Conservation (phyloP, 106 monocot genomes). For the Phalaenopsis equestris region DNA sequence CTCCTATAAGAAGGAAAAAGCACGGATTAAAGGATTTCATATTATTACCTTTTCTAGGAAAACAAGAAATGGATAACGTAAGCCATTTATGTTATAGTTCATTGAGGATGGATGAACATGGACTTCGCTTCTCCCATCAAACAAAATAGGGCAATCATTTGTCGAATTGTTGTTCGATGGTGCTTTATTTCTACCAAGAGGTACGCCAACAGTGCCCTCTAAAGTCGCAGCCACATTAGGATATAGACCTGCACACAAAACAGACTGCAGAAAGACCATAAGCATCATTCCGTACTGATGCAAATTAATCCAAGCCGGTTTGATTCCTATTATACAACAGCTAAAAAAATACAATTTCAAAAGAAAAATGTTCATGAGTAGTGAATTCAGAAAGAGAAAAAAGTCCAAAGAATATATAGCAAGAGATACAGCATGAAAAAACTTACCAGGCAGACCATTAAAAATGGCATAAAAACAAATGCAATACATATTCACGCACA, state of each 20-base stretch:
- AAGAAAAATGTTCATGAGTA: no score
- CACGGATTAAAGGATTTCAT: not conserved
- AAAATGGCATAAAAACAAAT: not conserved
- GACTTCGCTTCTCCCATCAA: constrained; percentile 86
- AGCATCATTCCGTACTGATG: constrained; percentile 1
- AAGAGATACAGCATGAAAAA: not conserved
- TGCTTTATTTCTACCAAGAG: constrained; percentile 30
- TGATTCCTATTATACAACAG: not conserved
- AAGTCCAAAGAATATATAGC: not conserved
- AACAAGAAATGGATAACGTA: constrained; percentile 81
- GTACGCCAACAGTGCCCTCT: constrained; percentile 47
- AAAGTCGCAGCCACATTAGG: constrained; percentile 85
- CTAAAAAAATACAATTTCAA: constrained; percentile 1
- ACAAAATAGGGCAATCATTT: constrained; percentile 44
- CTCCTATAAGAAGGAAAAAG: not conserved
- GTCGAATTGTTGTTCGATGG: constrained; percentile 13
- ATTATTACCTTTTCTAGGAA: constrained; percentile 87
- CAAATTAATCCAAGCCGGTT: no score
- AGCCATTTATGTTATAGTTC: constrained; percentile 44
- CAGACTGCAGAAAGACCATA: constrained; percentile 49
- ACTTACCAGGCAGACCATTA: not conserved
- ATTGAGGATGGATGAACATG: constrained; percentile 90
- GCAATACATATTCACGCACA: not conserved
- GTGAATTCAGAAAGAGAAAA: not conserved
- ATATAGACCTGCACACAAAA: constrained; percentile 93